Base-by-base conservation (phyloP, 495 filamentous ascomycete genomes). In the Aspergillus baeticus region DNA sequence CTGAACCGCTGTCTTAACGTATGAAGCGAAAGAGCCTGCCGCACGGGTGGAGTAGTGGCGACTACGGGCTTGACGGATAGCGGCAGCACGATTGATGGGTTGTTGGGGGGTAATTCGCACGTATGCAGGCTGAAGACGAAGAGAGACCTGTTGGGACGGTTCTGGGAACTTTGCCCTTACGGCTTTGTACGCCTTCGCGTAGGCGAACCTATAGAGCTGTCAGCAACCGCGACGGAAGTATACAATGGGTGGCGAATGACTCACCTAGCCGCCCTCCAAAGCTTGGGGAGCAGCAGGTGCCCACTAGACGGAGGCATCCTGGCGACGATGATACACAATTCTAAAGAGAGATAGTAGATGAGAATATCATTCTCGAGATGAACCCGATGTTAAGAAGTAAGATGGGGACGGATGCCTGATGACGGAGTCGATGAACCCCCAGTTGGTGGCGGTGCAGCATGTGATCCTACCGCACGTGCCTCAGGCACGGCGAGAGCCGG, bases 11-110 rank as follows among this genome's bases (percentile, higher is more conserved):
- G 70, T 60, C 51, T 73, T 69, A 50, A 80, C 66, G 38, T 83
- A 81, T 54, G 81, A 77, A 46, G 86, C 77, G 71, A 89, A 91
- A 38, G 79, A 77, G 50, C 80, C 79, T 57, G 88, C 71, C 26
- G 84, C 80, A 65, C 80, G 81, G 7, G 88, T 90, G 36, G 85
- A 87, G 74, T 86, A 89, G 79, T 87, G 89, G 63, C 88, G 79
- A 56, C 79, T 83, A 62, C 88, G 88, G 58, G 81, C 77, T 67
- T 90, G 87, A 51, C 86, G 86, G 49, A 94, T 83, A 41, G 82
- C 79, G 7, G 90, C 90, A 21, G 77, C 74, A 5, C 83, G 87
- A 64, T 88, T 85, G 63, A 93, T 75, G 18, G 91, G 88, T 55
- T 92, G 89, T 53, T 82, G 78, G 15, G 82, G 74, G 61, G 72